These are phyloP conservation scores for Pelagophyceae sp. DNA, from an alignment of 352 stramenopile genomes.

Conservation along the genomic window DNA sequence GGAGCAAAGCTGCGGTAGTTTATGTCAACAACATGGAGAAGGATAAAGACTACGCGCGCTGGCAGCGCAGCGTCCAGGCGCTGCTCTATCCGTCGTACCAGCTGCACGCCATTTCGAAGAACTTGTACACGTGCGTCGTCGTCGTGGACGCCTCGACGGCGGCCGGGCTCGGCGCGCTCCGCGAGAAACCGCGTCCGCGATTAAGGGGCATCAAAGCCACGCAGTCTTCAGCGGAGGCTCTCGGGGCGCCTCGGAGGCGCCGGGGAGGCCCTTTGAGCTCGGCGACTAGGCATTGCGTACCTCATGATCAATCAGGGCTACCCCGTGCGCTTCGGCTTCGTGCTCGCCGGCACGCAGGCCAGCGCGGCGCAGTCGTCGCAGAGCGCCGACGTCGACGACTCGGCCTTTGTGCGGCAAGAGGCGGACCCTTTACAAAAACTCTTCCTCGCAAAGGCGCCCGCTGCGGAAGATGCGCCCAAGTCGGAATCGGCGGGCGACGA, in stretches of 20 bases:
- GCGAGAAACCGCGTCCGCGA: no score
- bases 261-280: no score
- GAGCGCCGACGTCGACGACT: not conserved
- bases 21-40: slow-evolving; percentile 59
- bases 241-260: no score
- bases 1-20: slow-evolving; percentile 33
- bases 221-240: slow-evolving; percentile 22
- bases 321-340: slow-evolving; percentile 37
- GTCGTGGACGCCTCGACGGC: slow-evolving; percentile 38
- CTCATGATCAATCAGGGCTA: slow-evolving; percentile 28
- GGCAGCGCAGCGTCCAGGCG: slow-evolving; percentile 26
- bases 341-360: slow-evolving; percentile 24
- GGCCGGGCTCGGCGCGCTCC: slow-evolving; percentile 8
- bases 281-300: not conserved
- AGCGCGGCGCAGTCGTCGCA: not conserved
- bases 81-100: slow-evolving; percentile 42
- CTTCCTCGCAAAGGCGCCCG: not conserved
- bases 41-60: slow-evolving; percentile 45
- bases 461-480: not conserved
- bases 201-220: slow-evolving; percentile 20
- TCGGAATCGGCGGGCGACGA: not conserved
- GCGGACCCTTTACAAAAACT: no score
- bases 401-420: not conserved
- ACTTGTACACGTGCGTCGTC: slow-evolving; percentile 49
- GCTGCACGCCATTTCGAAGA: slow-evolving; percentile 40